A percentile compares a stretch with the other conserved stretches of the same genome.
Evolutionary conservation across 192 early-diverging fungal species (phyloP).

Genomic region (Tieghemiomyces parasiticus): DNA sequence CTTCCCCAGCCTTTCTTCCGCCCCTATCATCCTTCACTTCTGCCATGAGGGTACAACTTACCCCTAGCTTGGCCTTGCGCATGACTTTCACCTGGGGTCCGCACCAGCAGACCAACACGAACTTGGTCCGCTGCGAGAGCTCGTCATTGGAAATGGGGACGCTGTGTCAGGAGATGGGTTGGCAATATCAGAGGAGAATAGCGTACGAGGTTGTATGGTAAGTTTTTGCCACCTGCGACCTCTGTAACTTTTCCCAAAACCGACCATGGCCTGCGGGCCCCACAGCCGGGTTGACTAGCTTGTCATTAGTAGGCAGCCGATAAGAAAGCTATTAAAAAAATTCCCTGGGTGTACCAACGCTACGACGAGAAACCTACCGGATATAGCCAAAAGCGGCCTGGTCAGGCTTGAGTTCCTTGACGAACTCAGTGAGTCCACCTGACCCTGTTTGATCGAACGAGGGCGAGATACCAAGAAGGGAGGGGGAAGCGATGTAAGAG

Average conservation of each 20-base stretch:
- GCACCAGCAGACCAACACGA: slow-evolving; percentile 51
- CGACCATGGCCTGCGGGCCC: too few relatives aligned
- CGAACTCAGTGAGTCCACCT: slow-evolving; percentile 51
- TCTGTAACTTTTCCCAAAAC: too few relatives aligned
- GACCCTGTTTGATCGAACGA: slow-evolving; percentile 12
- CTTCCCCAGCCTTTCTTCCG: too few relatives aligned
- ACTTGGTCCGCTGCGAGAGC: slow-evolving; percentile 45
- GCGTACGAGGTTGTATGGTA: slow-evolving; percentile 16
- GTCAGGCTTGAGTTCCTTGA: slow-evolving; percentile 35
- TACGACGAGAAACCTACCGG: slow-evolving; percentile 47
- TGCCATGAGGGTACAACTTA: too few relatives aligned
- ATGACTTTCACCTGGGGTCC: slow-evolving; percentile 53
- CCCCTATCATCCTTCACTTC: too few relatives aligned
- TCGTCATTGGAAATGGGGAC: slow-evolving; percentile 27
- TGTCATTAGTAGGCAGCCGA: too few relatives aligned
- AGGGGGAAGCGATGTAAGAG: too few relatives aligned
- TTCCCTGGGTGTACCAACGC: too few relatives aligned
- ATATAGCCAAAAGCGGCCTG: slow-evolving; percentile 70
- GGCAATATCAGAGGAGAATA: slow-evolving; percentile 24
- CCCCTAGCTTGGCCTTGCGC: slow-evolving; percentile 61
- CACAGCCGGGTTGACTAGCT: too few relatives aligned
- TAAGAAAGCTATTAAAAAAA: too few relatives aligned
- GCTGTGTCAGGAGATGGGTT: slow-evolving; percentile 26
- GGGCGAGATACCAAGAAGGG: too few relatives aligned
- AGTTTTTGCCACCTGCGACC: too few relatives aligned